These are phyloP conservation scores for Liriodendron chinense DNA, from an alignment of 164 flowering plant genomes.

Conservation along the genomic window DNA sequence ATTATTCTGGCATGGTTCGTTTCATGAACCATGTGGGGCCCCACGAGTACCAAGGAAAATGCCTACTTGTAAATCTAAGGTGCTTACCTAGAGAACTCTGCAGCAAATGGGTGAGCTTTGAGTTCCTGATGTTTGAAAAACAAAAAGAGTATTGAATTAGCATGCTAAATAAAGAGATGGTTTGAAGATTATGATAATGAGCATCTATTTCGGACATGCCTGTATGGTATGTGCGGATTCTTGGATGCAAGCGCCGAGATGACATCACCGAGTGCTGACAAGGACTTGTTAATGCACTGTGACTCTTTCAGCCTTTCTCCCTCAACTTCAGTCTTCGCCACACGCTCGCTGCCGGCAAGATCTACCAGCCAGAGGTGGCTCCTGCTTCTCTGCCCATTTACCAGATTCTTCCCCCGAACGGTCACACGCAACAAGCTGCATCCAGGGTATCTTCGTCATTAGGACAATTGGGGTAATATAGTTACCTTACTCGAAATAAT, in stretches of 20 bases:
- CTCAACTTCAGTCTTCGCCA: constrained; percentile 81
- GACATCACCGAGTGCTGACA: constrained; percentile 91
- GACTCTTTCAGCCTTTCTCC: constrained; percentile 96
- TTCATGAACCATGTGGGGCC: too few species aligned
- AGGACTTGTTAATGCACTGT: constrained; percentile 83
- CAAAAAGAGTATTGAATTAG: neutral
- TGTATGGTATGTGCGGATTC: constrained; percentile 83
- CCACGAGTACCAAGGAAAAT: too few species aligned
- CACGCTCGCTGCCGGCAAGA: constrained; percentile 92
- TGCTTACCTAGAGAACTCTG: constrained; percentile 86
- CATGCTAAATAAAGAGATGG: constrained; percentile 7
- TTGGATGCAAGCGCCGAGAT: constrained; percentile 87
- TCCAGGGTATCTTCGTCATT: neutral
- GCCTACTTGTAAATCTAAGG: neutral
- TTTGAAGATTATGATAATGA: constrained; percentile 30
- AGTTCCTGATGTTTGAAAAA: constrained; percentile 52
- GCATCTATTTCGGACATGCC: constrained; percentile 53
- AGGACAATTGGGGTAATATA: neutral
- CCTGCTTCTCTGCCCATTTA: constrained; percentile 59
- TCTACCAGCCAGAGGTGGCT: constrained; percentile 94
- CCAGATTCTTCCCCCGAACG: constrained; percentile 58
- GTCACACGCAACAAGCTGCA: constrained; percentile 75
- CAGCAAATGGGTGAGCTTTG: constrained; percentile 91
- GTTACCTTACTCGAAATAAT: neutral
- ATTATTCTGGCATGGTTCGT: too few species aligned